Percentiles rank a stretch among this genome's conserved stretches.
phyloP scores from a whole-genome alignment of 805 yeast species.

The Kodamaea laetipori region DNA sequence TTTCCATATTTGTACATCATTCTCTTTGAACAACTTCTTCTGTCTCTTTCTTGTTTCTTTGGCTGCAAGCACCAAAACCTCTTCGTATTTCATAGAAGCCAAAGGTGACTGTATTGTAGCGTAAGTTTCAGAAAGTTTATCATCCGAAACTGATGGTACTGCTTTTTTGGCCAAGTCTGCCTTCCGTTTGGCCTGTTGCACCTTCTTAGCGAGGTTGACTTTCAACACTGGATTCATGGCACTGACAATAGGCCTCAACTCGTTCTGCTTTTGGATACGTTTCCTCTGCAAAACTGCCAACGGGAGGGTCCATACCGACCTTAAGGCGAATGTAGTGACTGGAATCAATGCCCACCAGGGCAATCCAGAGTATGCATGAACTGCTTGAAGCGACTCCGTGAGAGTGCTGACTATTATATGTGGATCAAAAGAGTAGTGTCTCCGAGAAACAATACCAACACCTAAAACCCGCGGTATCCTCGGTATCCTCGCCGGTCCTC shows the following conservation, averaged over 20 bases:
- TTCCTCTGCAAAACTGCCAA: slow-evolving; percentile 72
- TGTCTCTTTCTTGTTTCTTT: slow-evolving; percentile 82
- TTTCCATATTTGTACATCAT: slow-evolving; percentile 80
- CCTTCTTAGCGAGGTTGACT: slow-evolving; percentile 53
- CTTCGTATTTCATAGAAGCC: slow-evolving; percentile 66
- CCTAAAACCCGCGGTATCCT: slow-evolving; percentile 3
- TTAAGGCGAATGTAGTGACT: slow-evolving; percentile 61
- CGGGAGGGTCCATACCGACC: slow-evolving; percentile 74
- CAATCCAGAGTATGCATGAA: slow-evolving; percentile 60
- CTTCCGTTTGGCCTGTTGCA: slow-evolving; percentile 36
- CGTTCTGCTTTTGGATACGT: slow-evolving; percentile 69
- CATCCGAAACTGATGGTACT: slow-evolving; percentile 20
- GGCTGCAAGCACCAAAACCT: slow-evolving; percentile 68
- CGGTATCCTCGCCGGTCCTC: slow-evolving; percentile 6
- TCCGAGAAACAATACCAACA: slow-evolving; percentile 4
- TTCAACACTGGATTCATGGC: slow-evolving; percentile 78
- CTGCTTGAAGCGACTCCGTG: slow-evolving; percentile 43
- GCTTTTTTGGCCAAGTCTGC: slow-evolving; percentile 23
- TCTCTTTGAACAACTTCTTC: slow-evolving; percentile 62
- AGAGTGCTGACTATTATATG: slow-evolving; percentile 32
- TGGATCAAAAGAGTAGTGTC: slow-evolving; percentile 34
- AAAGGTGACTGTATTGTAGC: slow-evolving; percentile 30
- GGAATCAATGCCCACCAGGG: slow-evolving; percentile 90
- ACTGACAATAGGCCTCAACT: slow-evolving; percentile 66
- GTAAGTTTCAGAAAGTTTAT: slow-evolving; percentile 13